Evolutionary conservation across 2,329 filamentous ascomycete genomes (phyloP).

Genomic region (Gnomoniopsis sp.): DNA sequence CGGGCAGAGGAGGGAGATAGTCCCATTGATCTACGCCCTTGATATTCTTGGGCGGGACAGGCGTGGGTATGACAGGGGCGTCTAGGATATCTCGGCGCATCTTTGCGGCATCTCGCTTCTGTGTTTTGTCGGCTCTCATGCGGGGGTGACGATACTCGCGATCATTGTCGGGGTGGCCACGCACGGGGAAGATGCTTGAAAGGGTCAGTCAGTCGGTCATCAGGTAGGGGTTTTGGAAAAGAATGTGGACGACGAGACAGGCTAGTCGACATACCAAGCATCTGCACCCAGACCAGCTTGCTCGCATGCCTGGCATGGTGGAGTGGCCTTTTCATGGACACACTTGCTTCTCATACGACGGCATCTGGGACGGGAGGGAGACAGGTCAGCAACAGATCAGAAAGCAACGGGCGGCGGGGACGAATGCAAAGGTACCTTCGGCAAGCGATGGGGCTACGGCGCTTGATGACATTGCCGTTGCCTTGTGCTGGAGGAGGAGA

Average conservation of each 20-base stretch:
- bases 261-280: conserved; percentile 42
- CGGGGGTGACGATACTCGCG: conserved; percentile 56
- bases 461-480: conserved; percentile 35
- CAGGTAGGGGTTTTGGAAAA: background rate
- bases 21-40: conserved; percentile 43
- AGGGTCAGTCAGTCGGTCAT: conserved; percentile 2
- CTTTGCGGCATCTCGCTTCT: conserved; percentile 37
- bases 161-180: conserved; percentile 52
- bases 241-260: background rate
- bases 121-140: conserved; percentile 42
- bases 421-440: conserved; percentile 38
- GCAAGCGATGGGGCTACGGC: conserved; percentile 50
- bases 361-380: conserved; percentile 35
- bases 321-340: conserved; percentile 42
- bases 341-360: conserved; percentile 57
- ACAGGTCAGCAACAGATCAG: conserved; percentile 2
- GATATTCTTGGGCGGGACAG: conserved; percentile 21
- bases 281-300: conserved; percentile 45
- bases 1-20: conserved; percentile 43
- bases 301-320: conserved; percentile 50
- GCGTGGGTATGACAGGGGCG: conserved; percentile 20
- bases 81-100: conserved; percentile 32
- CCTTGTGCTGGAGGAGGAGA: conserved; percentile 9
- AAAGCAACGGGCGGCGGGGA: conserved; percentile 4
- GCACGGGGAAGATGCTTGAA: conserved; percentile 46